Evolutionary conservation across 208 protist species (phyloP).

Genomic region (Herpetomonas samuelpessoai): DNA sequence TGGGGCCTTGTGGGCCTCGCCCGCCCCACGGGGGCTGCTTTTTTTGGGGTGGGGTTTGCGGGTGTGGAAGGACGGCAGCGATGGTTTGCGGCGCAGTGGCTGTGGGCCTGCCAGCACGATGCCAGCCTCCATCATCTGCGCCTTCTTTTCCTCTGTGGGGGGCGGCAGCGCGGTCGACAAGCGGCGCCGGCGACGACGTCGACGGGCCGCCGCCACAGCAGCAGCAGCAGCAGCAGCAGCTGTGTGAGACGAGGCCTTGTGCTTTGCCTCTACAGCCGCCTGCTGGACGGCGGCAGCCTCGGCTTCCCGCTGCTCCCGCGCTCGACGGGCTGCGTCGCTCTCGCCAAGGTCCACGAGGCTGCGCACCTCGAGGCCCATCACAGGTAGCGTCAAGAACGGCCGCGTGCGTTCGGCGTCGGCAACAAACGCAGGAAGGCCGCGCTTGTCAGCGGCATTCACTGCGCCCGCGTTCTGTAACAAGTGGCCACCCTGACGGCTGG

Average conservation of each 20-base stretch:
- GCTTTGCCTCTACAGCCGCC: too few species aligned
- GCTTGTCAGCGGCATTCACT: neutral
- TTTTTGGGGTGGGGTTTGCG: too few species aligned
- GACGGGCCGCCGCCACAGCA: neutral
- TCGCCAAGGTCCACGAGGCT: neutral
- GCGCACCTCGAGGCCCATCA: constrained; percentile 8
- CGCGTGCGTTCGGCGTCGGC: neutral
- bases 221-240: too few species aligned
- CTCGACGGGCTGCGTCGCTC: too few species aligned
- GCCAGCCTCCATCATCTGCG: neutral
- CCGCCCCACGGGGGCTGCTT: neutral
- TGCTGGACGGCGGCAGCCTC: neutral
- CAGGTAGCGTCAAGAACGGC: constrained; percentile 7
- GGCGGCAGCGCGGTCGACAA: neutral
- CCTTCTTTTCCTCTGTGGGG: neutral
- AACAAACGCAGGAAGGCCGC: neutral
- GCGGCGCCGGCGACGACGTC: too few species aligned
- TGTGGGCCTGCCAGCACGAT: neutral
- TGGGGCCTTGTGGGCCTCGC: neutral
- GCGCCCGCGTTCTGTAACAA: neutral
- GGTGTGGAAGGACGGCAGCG: neutral
- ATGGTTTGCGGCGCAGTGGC: neutral
- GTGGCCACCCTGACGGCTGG: too few species aligned
- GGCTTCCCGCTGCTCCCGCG: neutral
- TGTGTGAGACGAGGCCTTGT: too few species aligned